A percentile compares a stretch with the other conserved stretches of the same genome.
phyloP scores from a whole-genome alignment of 208 protist genomes.

The Crithidia thermophila region DNA sequence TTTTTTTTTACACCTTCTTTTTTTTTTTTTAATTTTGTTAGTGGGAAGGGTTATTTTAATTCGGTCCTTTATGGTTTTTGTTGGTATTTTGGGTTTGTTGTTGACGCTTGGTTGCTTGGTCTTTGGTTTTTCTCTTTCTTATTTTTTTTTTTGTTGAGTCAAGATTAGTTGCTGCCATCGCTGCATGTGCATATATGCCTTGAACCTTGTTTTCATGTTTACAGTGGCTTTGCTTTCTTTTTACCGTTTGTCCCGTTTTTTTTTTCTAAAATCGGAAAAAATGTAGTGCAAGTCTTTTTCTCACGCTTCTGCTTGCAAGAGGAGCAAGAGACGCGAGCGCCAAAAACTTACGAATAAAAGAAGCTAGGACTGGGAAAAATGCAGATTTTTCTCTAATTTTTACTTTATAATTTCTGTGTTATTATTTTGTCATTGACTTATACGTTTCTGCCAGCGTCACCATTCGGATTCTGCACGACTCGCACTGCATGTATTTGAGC shows the following conservation, averaged over 20 bases:
- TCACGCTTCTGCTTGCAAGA: too few species aligned
- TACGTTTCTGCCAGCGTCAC: too few species aligned
- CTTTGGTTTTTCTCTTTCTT: neutral
- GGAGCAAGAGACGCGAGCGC: too few species aligned
- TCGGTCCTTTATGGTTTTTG: constrained; percentile 5
- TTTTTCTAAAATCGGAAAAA: neutral
- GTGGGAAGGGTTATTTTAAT: neutral
- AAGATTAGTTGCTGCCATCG: neutral
- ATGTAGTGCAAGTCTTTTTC: too few species aligned
- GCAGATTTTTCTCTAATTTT: too few species aligned
- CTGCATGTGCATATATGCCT: neutral
- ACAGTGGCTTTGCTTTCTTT: neutral
- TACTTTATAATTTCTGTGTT: too few species aligned
- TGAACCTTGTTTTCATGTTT: too few species aligned
- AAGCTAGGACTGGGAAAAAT: too few species aligned
- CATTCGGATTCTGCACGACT: too few species aligned
- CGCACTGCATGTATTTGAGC: too few species aligned
- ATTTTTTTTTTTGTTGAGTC: neutral
- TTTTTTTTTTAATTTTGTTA: neutral
- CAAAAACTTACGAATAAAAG: too few species aligned
- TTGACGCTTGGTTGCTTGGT: neutral
- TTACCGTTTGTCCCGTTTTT: neutral
- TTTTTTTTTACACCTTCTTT: neutral
- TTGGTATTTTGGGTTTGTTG: neutral
- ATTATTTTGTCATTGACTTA: too few species aligned